These are phyloP conservation scores for Cinchona pubescens DNA, from an alignment of 257 asterid genomes.

Conservation along the genomic window DNA sequence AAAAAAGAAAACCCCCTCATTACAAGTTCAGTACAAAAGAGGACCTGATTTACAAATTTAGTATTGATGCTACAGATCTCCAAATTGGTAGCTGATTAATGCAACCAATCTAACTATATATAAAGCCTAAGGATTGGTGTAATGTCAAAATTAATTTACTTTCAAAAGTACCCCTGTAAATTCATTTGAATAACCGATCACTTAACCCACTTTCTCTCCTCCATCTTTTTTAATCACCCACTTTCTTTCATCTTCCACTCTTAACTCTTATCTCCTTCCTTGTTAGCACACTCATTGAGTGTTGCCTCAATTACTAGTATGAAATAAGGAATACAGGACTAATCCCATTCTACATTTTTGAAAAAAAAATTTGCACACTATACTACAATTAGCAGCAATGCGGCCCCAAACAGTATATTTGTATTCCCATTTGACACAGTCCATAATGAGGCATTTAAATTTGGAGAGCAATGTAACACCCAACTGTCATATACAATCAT, in stretches of 20 bases:
- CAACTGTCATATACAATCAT: background rate
- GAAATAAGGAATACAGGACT: background rate
- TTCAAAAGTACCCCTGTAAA: no score
- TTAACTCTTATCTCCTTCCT: no score
- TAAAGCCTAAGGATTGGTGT: no score
- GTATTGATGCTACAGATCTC: background rate
- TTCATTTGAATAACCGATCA: no score
- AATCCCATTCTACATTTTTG: no score
- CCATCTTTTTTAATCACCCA: no score
- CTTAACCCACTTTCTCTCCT: no score
- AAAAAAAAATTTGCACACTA: background rate
- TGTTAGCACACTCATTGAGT: no score
- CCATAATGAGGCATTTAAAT: background rate
- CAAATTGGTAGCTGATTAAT: background rate
- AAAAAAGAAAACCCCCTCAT: background rate
- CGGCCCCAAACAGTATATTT: background rate
- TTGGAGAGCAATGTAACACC: background rate
- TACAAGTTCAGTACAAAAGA: background rate
- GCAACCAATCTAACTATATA: no score
- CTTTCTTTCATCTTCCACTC: no score
- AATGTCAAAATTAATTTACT: no score
- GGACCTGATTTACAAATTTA: background rate
- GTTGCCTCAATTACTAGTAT: background rate
- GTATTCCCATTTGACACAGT: background rate
- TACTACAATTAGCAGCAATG: background rate